Conservation (phyloP, 331 rosid genomes). For the Stylosanthes scabra region DNA sequence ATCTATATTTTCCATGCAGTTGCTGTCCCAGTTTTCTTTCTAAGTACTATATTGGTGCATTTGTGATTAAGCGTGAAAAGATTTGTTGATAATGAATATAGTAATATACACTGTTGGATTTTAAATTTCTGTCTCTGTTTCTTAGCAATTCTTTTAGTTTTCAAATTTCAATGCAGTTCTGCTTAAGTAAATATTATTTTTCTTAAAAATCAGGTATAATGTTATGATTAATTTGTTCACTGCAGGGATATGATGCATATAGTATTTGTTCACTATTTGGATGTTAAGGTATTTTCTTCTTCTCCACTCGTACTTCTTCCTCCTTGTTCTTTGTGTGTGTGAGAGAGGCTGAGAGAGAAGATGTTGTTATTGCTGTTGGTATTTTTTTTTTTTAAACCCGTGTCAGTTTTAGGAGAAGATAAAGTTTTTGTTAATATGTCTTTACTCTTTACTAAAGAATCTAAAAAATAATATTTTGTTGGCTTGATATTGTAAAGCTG, state of each 20-base stretch:
- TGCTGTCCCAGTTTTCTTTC: constrained; percentile 7
- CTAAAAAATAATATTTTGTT: background rate
- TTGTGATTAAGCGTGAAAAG: background rate
- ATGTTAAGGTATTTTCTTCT: constrained; percentile 71
- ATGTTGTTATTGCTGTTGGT: constrained; percentile 23
- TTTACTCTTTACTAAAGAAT: background rate
- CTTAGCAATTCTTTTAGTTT: constrained; percentile 19
- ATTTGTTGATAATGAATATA: background rate
- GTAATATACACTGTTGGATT: background rate
- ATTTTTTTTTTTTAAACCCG: background rate
- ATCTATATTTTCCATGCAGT: background rate
- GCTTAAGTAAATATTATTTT: background rate
- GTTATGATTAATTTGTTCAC: constrained; percentile 33
- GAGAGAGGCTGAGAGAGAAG: too few species aligned
- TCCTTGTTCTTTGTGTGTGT: too few species aligned
- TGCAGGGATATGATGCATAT: constrained; percentile 92
- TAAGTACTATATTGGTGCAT: constrained; percentile 24
- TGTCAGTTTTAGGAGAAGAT: constrained; percentile 20
- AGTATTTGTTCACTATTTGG: constrained; percentile 93
- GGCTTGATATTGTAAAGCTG: constrained; percentile 28
- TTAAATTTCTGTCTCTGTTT: background rate
- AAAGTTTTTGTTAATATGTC: constrained; percentile 4
- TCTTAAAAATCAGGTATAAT: constrained; percentile 32
- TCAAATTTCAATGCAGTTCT: constrained; percentile 34
- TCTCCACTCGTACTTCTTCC: background rate